Conservation (phyloP, 176 grass and related monocot genomes). For the Eleusine indica region DNA sequence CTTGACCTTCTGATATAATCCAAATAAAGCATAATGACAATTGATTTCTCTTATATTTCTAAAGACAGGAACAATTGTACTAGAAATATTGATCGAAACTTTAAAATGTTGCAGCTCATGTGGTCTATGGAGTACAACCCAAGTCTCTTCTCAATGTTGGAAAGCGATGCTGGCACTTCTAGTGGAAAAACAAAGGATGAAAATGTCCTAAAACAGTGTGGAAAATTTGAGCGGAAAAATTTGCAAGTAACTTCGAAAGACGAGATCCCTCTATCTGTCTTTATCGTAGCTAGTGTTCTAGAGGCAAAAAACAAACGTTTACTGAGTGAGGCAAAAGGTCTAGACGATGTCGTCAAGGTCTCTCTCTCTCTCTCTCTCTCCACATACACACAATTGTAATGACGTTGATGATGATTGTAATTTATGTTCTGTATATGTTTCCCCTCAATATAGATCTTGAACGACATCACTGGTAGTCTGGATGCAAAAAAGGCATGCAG, state of each 20-base stretch:
- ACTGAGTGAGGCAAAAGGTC: constrained; percentile 82
- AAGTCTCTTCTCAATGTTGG: constrained; percentile 69
- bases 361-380: constrained; percentile 33
- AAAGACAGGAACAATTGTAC: constrained; percentile 1
- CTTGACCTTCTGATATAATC: background rate
- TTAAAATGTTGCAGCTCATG: constrained; percentile 82
- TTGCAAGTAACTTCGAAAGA: constrained; percentile 53
- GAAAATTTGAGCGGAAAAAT: constrained; percentile 77
- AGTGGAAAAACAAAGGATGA: constrained; percentile 41
- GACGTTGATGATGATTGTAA: constrained; percentile 27
- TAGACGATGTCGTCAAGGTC: constrained; percentile 97
- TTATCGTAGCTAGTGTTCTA: constrained; percentile 88
- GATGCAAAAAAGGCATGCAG: constrained; percentile 92
- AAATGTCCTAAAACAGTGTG: constrained; percentile 66
- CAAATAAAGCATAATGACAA: background rate
- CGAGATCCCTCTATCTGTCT: constrained; percentile 68
- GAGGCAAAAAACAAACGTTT: constrained; percentile 75
- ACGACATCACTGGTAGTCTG: constrained; percentile 89
- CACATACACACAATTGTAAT: background rate
- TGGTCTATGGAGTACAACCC: constrained; percentile 99
- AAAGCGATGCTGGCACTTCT: constrained; percentile 40
- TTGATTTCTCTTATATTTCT: constrained; percentile 5
- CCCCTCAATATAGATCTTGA: constrained; percentile 67
- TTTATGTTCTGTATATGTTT: constrained; percentile 42
- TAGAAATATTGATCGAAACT: constrained; percentile 13